A percentile compares a stretch with the other conserved stretches of the same genome.
Conservation (phyloP, 179 eudicot genomes). For the Dionaea muscipula region DNA sequence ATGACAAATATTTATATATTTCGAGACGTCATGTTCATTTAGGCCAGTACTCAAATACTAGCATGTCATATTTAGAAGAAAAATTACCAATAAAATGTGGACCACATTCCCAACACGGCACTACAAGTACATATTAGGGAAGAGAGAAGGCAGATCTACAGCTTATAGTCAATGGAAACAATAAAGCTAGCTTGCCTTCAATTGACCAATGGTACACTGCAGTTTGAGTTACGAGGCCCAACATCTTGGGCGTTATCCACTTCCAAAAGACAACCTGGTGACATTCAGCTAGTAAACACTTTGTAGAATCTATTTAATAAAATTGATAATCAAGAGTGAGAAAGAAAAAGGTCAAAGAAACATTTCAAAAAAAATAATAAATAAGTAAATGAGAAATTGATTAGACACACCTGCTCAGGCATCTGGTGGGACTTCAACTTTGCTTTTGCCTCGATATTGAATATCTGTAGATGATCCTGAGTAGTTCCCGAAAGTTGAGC, state of each 20-base stretch:
- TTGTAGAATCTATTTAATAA: not conserved
- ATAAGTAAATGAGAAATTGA: not conserved
- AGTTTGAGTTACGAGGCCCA: conserved; percentile 73
- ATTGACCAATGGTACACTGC: conserved; percentile 83
- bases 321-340: no score
- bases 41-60: no score
- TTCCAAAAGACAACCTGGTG: conserved; percentile 83
- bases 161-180: not conserved
- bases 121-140: no score
- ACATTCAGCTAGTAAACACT: not conserved
- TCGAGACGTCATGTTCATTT: no score
- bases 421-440: conserved; percentile 76
- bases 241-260: conserved; percentile 67
- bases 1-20: no score
- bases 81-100: no score
- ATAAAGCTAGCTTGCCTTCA: conserved; percentile 36
- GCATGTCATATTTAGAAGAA: no score
- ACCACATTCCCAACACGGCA: no score
- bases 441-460: conserved; percentile 70
- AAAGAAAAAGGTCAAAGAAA: not conserved
- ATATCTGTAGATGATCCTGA: conserved; percentile 79
- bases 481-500: conserved; percentile 80
- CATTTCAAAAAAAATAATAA: not conserved
- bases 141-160: not conserved
- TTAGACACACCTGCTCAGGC: conserved; percentile 64